phyloP scores from a whole-genome alignment of 2,329 filamentous ascomycete genomes.

The Alternaria metachromatica region DNA sequence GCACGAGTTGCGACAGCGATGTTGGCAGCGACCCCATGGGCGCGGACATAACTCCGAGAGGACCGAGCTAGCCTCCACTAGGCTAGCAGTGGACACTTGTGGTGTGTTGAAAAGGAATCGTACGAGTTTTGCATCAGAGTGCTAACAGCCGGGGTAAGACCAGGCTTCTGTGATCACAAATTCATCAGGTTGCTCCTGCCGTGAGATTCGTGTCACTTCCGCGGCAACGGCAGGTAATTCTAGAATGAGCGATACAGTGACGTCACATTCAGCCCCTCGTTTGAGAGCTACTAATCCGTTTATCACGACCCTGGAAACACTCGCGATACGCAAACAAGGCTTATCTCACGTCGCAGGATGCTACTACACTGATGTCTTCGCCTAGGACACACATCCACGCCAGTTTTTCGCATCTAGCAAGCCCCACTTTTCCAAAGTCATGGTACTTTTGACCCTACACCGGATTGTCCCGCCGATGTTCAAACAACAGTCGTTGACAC shows the following conservation, averaged over 20 bases:
- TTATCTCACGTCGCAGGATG: neutral
- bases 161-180: conserved; percentile 17
- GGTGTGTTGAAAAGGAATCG: conserved; percentile 20
- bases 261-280: conserved; percentile 2
- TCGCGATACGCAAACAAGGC: neutral
- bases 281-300: neutral
- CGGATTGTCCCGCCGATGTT: neutral
- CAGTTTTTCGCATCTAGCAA: neutral
- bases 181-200: neutral
- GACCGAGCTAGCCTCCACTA: conserved; percentile 10
- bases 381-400: neutral
- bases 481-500: neutral
- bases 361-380: too few relatives aligned
- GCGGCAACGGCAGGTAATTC: neutral
- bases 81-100: conserved; percentile 10
- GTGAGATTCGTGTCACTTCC: neutral
- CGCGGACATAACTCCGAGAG: conserved; percentile 22
- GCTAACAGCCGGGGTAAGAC: conserved; percentile 10
- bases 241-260: neutral
- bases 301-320: neutral
- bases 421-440: neutral
- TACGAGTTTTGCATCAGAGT: conserved; percentile 28
- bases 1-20: conserved; percentile 6
- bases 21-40: conserved; percentile 13
- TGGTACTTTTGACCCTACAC: neutral